Conservation (phyloP, 78 protist species). For the Chrysochromulina parva region DNA sequence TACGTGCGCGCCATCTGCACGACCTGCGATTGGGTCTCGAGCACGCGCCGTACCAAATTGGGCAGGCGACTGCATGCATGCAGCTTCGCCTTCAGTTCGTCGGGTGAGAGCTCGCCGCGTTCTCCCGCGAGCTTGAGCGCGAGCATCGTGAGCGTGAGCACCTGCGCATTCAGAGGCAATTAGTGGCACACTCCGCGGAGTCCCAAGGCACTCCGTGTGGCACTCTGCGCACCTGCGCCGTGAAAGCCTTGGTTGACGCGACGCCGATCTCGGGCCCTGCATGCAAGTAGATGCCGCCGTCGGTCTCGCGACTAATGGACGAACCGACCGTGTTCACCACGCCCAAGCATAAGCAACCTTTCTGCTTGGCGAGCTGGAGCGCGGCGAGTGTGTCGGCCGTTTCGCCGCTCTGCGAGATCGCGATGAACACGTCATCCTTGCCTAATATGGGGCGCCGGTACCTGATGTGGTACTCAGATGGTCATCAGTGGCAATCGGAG, state of each 20-base stretch:
- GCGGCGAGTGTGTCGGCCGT: slow-evolving; percentile 90
- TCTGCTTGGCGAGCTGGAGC: slow-evolving; percentile 53
- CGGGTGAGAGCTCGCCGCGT: not conserved
- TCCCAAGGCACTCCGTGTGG: too few species aligned
- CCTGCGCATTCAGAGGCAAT: not conserved
- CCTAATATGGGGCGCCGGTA: not conserved
- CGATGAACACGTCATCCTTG: slow-evolving; percentile 38
- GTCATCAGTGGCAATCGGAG: too few species aligned
- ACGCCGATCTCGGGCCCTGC: slow-evolving; percentile 98
- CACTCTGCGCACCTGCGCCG: slow-evolving; percentile 70
- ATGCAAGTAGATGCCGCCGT: slow-evolving; percentile 84
- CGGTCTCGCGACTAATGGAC: slow-evolving; percentile 85
- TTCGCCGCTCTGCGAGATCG: slow-evolving; percentile 78
- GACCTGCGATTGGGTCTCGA: not conserved
- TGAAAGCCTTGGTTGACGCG: slow-evolving; percentile 98
- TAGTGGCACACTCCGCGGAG: too few species aligned
- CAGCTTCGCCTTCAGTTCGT: not conserved
- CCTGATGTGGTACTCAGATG: too few species aligned
- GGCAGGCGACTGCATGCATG: not conserved
- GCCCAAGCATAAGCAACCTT: slow-evolving; percentile 49
- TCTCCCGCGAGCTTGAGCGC: slow-evolving; percentile 28
- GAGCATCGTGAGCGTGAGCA: slow-evolving; percentile 7
- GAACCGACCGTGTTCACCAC: slow-evolving; percentile 85
- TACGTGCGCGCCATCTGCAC: slow-evolving; percentile 64
- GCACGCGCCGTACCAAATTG: not conserved